These are phyloP conservation scores for Eutypella sp. DNA, from an alignment of 2,329 filamentous ascomycete species.

Conservation along the genomic window DNA sequence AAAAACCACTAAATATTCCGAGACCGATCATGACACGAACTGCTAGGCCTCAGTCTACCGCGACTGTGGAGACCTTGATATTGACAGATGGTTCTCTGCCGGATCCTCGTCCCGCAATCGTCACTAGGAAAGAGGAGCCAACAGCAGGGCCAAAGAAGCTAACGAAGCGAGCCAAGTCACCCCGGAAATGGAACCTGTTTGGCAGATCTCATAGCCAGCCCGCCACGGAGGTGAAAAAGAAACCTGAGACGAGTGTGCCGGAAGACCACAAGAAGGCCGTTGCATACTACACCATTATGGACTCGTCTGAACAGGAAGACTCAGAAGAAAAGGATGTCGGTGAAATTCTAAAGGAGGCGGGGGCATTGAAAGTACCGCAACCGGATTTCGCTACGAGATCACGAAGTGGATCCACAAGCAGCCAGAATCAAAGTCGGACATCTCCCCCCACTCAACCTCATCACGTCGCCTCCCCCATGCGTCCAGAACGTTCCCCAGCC, in stretches of 20 bases:
- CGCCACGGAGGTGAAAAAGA: slow-evolving; percentile 30
- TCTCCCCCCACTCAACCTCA: not conserved
- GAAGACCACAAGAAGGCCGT: slow-evolving; percentile 47
- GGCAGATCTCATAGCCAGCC: slow-evolving; percentile 47
- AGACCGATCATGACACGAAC: slow-evolving; percentile 46
- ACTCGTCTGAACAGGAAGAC: slow-evolving; percentile 50
- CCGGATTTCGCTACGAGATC: slow-evolving; percentile 5
- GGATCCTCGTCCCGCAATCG: slow-evolving; percentile 34
- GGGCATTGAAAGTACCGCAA: slow-evolving; percentile 25
- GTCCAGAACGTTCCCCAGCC: not conserved
- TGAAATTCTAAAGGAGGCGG: slow-evolving; percentile 47
- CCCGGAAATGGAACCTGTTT: slow-evolving; percentile 61
- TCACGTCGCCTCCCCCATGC: not conserved
- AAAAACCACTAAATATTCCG: slow-evolving; percentile 43
- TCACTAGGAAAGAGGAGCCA: slow-evolving; percentile 25
- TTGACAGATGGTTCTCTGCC: slow-evolving; percentile 52
- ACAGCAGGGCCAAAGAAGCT: slow-evolving; percentile 45
- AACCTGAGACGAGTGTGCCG: slow-evolving; percentile 34
- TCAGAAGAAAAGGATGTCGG: slow-evolving; percentile 35
- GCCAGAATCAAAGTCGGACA: slow-evolving; percentile 1
- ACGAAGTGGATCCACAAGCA: slow-evolving; percentile 14
- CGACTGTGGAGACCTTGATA: slow-evolving; percentile 52
- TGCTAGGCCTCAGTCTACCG: slow-evolving; percentile 43
- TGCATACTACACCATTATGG: slow-evolving; percentile 59
- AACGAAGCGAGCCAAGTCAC: slow-evolving; percentile 49